phyloP scores from a whole-genome alignment of 805 yeast species.

The Torulaspora indica region DNA sequence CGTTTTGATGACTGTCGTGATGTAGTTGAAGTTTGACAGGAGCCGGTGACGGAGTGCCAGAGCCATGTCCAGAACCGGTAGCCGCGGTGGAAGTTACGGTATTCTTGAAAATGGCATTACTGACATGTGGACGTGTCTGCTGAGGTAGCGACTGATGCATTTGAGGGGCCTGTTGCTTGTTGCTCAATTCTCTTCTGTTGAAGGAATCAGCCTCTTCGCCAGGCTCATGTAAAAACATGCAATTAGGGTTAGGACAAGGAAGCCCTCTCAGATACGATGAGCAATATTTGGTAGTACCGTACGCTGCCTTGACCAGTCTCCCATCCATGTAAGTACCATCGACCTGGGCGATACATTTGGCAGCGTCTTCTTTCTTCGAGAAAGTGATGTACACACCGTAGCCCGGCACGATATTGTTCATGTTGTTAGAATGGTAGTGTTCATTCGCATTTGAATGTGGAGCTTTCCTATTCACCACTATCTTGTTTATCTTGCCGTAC shows the following conservation, averaged over 20 bases:
- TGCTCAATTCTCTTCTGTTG: constrained; percentile 53
- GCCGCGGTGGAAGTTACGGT: constrained; percentile 11
- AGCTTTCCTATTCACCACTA: constrained; percentile 81
- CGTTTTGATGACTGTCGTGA: constrained; percentile 19
- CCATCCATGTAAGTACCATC: constrained; percentile 94
- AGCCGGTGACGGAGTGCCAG: constrained; percentile 32
- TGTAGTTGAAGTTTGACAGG: constrained; percentile 29
- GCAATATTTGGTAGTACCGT: constrained; percentile 97
- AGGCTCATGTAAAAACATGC: constrained; percentile 98
- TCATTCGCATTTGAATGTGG: constrained; percentile 33
- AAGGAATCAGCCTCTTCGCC: constrained; percentile 99
- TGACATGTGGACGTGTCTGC: constrained; percentile 11
- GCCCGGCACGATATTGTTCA: constrained; percentile 58
- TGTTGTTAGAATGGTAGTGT: constrained; percentile 22
- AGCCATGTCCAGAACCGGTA: constrained; percentile 11
- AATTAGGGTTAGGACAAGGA: constrained; percentile 95
- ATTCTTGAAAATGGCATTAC: constrained; percentile 13
- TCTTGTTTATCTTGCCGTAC: constrained; percentile 90
- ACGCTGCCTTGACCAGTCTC: constrained; percentile 83
- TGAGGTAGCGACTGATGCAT: constrained; percentile 16
- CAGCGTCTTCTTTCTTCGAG: constrained; percentile 90
- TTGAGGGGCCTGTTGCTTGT: constrained; percentile 30
- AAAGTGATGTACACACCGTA: constrained; percentile 95
- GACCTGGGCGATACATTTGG: constrained; percentile 84
- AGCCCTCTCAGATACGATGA: constrained; percentile 93